Conservation (phyloP, 345 rosid species). For the Acer campestre region DNA sequence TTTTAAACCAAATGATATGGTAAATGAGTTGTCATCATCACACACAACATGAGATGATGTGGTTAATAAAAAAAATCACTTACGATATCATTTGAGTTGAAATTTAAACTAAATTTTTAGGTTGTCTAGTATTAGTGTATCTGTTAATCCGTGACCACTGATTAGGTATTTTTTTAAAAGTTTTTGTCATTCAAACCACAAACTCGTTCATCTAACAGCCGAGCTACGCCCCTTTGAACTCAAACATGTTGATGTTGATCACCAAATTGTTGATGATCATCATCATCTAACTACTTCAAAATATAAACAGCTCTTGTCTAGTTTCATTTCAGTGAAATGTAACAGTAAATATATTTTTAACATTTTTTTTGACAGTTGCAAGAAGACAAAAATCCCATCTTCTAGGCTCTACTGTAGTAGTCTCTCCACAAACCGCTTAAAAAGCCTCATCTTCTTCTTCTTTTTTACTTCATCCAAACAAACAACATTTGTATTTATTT, state of each 20-base stretch:
- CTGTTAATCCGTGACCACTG: too few relatives aligned
- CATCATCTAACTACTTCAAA: background rate
- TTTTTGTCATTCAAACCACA: too few relatives aligned
- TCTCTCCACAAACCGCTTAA: background rate
- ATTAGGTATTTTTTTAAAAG: too few relatives aligned
- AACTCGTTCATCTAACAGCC: too few relatives aligned
- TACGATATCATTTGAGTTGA: too few relatives aligned
- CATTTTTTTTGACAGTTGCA: constrained; percentile 1
- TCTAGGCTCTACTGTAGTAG: background rate
- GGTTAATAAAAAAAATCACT: too few relatives aligned
- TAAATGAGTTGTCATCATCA: too few relatives aligned
- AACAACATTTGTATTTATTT: background rate
- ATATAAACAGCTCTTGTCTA: background rate
- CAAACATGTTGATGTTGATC: background rate
- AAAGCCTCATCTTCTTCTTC: background rate
- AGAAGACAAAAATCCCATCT: constrained; percentile 23
- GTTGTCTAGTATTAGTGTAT: too few relatives aligned
- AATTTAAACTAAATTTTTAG: too few relatives aligned
- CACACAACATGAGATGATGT: too few relatives aligned
- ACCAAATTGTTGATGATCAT: background rate
- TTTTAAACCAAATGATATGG: too few relatives aligned
- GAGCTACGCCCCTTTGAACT: too few relatives aligned
- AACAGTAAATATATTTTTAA: background rate
- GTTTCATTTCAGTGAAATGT: background rate
- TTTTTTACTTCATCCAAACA: constrained; percentile 12